Evolutionary conservation across 768 basidiomycete species (phyloP).

Genomic region (Holtermanniella nyarrowii): DNA sequence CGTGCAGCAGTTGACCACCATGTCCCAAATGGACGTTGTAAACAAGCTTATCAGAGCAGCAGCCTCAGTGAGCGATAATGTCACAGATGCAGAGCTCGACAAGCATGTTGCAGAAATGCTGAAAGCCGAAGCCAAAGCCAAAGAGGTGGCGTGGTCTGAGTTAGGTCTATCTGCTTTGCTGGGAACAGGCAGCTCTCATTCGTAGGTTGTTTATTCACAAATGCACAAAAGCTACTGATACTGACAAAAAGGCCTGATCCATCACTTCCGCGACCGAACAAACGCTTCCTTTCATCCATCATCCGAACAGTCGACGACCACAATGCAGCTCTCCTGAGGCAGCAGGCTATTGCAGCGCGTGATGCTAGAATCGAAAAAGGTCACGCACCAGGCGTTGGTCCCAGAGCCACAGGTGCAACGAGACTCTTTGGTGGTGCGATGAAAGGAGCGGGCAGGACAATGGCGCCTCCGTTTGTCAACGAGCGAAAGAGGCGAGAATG

Average conservation of each 20-base stretch:
- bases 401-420: slow-evolving; percentile 5
- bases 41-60: slow-evolving; percentile 37
- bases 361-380: slow-evolving; percentile 18
- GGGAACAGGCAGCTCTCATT: slow-evolving; percentile 9
- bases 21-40: slow-evolving; percentile 34
- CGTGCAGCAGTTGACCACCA: slow-evolving; percentile 1
- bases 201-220: slow-evolving; percentile 6
- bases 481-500: slow-evolving; percentile 5
- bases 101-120: slow-evolving; percentile 84
- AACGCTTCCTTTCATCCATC: slow-evolving; percentile 50
- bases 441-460: slow-evolving; percentile 12
- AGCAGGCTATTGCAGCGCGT: slow-evolving; percentile 38
- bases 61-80: slow-evolving; percentile 29
- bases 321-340: slow-evolving; percentile 60
- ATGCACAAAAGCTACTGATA: not conserved
- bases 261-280: slow-evolving; percentile 60
- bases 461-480: slow-evolving; percentile 15
- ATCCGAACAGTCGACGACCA: slow-evolving; percentile 93
- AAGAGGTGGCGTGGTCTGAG: slow-evolving; percentile 65
- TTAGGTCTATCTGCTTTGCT: slow-evolving; percentile 73
- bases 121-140: slow-evolving; percentile 83
- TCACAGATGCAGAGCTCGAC: slow-evolving; percentile 72
- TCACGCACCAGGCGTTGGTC: not conserved
- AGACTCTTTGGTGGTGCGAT: slow-evolving; percentile 35
- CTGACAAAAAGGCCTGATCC: slow-evolving; percentile 50